Evolutionary conservation across 768 basidiomycete species (phyloP).

Genomic region (Suillus discolor): DNA sequence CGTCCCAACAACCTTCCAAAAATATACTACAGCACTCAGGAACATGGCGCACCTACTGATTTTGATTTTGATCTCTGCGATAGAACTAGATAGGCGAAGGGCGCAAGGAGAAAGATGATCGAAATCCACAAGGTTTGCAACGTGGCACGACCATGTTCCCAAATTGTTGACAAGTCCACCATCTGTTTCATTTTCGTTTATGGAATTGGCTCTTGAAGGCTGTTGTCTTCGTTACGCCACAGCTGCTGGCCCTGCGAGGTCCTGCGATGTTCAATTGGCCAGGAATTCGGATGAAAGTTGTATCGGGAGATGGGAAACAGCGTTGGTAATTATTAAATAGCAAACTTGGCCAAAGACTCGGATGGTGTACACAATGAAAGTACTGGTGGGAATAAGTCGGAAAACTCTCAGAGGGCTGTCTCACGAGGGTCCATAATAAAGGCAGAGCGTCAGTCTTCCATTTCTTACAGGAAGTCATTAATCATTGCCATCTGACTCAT

Average conservation of each 20-base stretch:
- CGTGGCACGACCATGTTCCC: slow-evolving; percentile 10
- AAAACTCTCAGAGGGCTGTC: neutral
- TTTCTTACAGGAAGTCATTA: neutral
- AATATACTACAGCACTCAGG: neutral
- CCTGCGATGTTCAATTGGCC: neutral
- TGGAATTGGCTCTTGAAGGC: neutral
- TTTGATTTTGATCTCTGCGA: slow-evolving; percentile 8
- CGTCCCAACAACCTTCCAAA: neutral
- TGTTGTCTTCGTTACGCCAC: slow-evolving; percentile 5
- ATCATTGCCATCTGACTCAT: neutral
- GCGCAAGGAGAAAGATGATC: slow-evolving; percentile 12
- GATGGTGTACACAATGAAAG: neutral
- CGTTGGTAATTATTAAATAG: neutral
- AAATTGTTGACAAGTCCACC: neutral
- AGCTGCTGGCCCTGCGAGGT: neutral
- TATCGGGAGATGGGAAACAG: neutral
- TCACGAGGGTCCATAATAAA: neutral
- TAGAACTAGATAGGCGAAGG: slow-evolving; percentile 21
- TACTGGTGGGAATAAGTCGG: neutral
- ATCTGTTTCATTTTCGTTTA: neutral
- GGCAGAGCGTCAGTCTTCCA: neutral
- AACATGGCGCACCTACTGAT: slow-evolving; percentile 16
- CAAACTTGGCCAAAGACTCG: neutral
- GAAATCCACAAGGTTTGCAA: slow-evolving; percentile 18
- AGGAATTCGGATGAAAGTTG: neutral